phyloP scores from a whole-genome alignment of 2,329 filamentous ascomycete species.

The Cercospora brassicicola region DNA sequence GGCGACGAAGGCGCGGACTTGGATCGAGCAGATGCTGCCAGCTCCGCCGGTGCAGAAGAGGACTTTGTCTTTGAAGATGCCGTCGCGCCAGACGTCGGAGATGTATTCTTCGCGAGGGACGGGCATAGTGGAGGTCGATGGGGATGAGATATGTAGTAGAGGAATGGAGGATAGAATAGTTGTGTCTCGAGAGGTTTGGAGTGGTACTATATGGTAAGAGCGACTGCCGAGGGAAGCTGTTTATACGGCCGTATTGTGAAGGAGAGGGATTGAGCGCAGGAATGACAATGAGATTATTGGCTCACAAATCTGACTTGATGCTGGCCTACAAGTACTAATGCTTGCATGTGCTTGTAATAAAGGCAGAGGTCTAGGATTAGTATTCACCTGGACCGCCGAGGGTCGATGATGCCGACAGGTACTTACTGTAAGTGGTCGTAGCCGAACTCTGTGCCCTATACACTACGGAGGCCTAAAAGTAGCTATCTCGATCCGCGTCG shows the following conservation, averaged over 20 bases:
- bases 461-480: not conserved
- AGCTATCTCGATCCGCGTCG: not conserved
- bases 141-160: not conserved
- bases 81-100: slow-evolving; percentile 81
- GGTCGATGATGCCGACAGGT: not conserved
- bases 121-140: slow-evolving; percentile 37
- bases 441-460: not conserved
- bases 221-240: not conserved
- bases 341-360: not conserved
- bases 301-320: not conserved
- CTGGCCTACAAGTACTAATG: not conserved
- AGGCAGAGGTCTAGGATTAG: not conserved
- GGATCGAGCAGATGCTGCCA: slow-evolving; percentile 89
- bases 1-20: slow-evolving; percentile 86
- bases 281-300: not conserved
- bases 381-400: not conserved
- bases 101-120: slow-evolving; percentile 72
- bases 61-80: slow-evolving; percentile 83
- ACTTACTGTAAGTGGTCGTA: not conserved
- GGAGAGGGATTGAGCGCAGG: not conserved
- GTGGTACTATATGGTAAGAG: not conserved
- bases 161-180: not conserved
- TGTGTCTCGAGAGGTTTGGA: not conserved
- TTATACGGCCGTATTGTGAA: not conserved
- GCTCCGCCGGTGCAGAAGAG: slow-evolving; percentile 94